Conservation (phyloP, 306 rosid species). For the Trifolium subterraneum region DNA sequence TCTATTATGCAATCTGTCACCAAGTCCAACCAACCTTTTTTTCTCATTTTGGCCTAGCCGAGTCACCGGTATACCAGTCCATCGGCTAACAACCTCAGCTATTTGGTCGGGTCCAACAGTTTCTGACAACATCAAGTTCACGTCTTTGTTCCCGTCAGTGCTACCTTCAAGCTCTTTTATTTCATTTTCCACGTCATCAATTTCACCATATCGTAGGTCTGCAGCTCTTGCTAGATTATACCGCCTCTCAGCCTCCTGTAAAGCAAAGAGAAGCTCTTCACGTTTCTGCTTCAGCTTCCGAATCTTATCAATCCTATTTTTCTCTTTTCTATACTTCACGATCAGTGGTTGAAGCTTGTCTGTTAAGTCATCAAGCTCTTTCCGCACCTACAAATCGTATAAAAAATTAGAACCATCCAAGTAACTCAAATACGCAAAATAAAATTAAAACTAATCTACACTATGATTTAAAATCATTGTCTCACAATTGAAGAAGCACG, state of each 20-base stretch:
- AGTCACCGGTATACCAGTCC: slow-evolving; percentile 93
- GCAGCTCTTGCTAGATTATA: slow-evolving; percentile 89
- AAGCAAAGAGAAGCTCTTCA: slow-evolving; percentile 76
- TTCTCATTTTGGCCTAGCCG: slow-evolving; percentile 92
- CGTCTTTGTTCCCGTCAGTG: slow-evolving; percentile 50
- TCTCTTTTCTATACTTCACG: slow-evolving; percentile 87
- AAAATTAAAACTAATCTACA: background rate
- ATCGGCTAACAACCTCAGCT: slow-evolving; percentile 92
- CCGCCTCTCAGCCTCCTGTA: slow-evolving; percentile 88
- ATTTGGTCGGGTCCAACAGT: slow-evolving; percentile 89
- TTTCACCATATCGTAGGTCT: slow-evolving; percentile 82
- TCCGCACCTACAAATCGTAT: slow-evolving; percentile 56
- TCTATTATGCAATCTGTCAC: slow-evolving; percentile 77
- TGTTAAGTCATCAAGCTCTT: slow-evolving; percentile 80
- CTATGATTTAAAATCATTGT: background rate
- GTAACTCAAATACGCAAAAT: background rate
- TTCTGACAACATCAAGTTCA: slow-evolving; percentile 78
- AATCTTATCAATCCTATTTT: slow-evolving; percentile 79
- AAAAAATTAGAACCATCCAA: background rate
- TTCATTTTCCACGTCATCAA: slow-evolving; percentile 81
- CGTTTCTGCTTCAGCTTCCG: slow-evolving; percentile 75
- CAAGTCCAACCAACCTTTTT: slow-evolving; percentile 74
- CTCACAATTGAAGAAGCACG: too few species aligned
- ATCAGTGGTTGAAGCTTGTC: slow-evolving; percentile 88
- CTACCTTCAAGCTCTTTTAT: slow-evolving; percentile 70